These are phyloP conservation scores for Cardamine chenopodiifolia DNA, from an alignment of 345 rosid genomes.

Conservation along the genomic window DNA sequence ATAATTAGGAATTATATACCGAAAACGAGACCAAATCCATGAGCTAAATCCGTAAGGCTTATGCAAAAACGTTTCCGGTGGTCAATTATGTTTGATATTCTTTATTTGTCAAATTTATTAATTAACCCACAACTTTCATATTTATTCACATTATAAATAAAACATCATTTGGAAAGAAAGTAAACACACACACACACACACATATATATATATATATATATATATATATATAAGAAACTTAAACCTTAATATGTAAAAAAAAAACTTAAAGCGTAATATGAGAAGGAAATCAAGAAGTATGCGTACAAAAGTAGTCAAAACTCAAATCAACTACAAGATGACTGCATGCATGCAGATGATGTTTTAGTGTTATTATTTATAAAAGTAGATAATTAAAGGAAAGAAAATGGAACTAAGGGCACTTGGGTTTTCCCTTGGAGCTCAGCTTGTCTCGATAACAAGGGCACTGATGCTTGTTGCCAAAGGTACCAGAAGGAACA, in stretches of 20 bases:
- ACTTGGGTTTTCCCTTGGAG: slow-evolving; percentile 56
- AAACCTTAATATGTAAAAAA: too few relatives aligned
- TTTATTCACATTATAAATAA: neutral
- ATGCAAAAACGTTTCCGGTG: neutral
- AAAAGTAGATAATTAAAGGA: neutral
- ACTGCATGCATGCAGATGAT: slow-evolving; percentile 19
- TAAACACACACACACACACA: too few relatives aligned
- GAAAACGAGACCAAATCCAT: neutral
- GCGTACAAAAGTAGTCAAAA: neutral
- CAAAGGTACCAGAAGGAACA: slow-evolving; percentile 80
- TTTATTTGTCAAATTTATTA: neutral
- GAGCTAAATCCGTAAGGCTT: too few relatives aligned
- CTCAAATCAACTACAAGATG: neutral
- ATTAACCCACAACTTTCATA: neutral
- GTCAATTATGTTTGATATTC: neutral
- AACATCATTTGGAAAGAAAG: neutral
- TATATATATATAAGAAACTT: too few relatives aligned
- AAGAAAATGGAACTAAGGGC: slow-evolving; percentile 51
- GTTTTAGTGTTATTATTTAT: neutral
- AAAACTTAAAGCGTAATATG: neutral
- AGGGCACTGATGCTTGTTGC: slow-evolving; percentile 65
- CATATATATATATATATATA: too few relatives aligned
- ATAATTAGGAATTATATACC: neutral
- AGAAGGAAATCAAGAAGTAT: neutral
- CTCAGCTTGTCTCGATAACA: slow-evolving; percentile 63